Evolutionary conservation across 192 early-diverging fungal genomes (phyloP), one percentile per base, ranked within the genome.

Genomic region (Coemansia sp.): DNA sequence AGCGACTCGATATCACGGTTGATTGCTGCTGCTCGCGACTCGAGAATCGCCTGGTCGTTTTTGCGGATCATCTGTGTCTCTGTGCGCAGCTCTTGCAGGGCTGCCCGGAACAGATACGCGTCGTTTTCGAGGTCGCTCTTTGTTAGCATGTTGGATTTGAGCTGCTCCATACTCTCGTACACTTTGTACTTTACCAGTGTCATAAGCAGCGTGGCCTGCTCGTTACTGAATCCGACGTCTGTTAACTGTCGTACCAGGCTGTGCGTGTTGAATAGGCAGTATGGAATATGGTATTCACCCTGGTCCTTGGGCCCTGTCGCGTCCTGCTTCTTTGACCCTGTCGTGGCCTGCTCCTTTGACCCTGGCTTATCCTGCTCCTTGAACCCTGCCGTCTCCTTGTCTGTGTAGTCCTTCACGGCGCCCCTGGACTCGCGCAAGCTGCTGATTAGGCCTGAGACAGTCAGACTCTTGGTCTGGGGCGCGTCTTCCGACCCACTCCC

Each of bases 81-180:
- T 16, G 87, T 88, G 49, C 89, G 81, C 48, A 93, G 85, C 62
- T 96, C 92, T 26, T 89, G 85, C 47, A 96, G 78, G 11, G 91
- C 88, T 9, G 92, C 89, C 54, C 91, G 88, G 78, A 90, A 92
- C 56, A 93, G 62, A 62, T 95, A 95, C 0, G 87, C 81, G 61
- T 91, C 88, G 75, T 94, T 96, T 29, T 94, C 94, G 3, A 94
- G 68, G 57, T 94, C 91, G 18, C 88, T 86, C 57, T 82, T 87
- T 0, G 87, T 88, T 54, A 94, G 87, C 83, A 81, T 91, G 82
- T 68, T 83, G 2, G 29, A 13, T 49, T 49, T 43, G 13, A 80
- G 61, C 10, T 32, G 59, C 27, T 57, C 65, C 55, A 80, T 64
- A 10, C 24, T 27, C 14, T 55, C 52, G 37, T 74, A 57, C 62